Base-by-base conservation (phyloP, 192 early-diverging fungal genomes). In the Powellomyces hirtus region DNA sequence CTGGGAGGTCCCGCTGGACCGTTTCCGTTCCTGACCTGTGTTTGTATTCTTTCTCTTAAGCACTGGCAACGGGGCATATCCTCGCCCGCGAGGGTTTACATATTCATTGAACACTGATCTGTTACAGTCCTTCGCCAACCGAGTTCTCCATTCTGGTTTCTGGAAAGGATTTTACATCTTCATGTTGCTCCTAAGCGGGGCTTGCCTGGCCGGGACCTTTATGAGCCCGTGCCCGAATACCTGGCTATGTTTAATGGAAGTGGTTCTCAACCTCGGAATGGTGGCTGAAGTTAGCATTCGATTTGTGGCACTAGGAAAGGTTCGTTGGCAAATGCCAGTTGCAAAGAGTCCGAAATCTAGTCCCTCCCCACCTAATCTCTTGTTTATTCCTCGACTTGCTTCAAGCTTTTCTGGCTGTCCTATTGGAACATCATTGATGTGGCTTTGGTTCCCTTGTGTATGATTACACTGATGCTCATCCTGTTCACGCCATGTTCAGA, bases 391-490 rank as follows among this genome's bases (percentile, higher is more conserved):
- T 52, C 24, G 24, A 10, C 50, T 52, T 24, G 10, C 50, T n/a
- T 52, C 5, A 33, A 70, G 68, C 45, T 64, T 22, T 70, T 70
- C 37, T 70, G 68, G 68, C 63, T 26, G 5, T 64, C 60, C 5
- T 53, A 31, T 26, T 70, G 58, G 59, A 70, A 70, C 59, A 24
- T 70, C 7, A 34, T 44, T 10, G 68, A 70, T 24, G n/a, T 70
- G 3, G 26, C 29, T 3, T 34, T 70, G 13, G 38, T 64, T 1
- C 46, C 59, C 7, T 22, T 70, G 11, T 70, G 68, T 37, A 18
- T 70, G 16, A 6, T 70, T 7, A 70, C 68, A 14, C 35, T 70
- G 10, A 20, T 70, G 36, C 26, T 62, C 16, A 7, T 62, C 10
- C 26, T 26, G 13, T 52, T 50, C 1, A 38, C 46, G 13, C 22